Evolutionary conservation across 169 alveolate species (phyloP).

Genomic region (Babesia ovata): DNA sequence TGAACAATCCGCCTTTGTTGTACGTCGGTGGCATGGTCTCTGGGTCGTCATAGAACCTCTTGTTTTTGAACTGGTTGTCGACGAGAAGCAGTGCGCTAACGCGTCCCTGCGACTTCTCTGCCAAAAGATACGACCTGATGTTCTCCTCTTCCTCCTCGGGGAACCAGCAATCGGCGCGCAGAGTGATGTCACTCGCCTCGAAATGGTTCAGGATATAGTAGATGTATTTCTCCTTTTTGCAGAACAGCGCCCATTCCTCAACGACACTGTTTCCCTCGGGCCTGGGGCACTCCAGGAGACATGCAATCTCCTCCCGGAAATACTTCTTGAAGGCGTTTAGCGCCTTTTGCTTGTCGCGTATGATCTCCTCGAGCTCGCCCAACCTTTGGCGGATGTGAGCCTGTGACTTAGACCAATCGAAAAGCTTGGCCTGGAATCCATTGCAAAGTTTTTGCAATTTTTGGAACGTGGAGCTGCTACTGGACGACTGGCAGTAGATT

Average conservation of each 20-base stretch:
- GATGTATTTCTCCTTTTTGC: constrained; percentile 92
- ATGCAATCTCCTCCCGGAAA: constrained; percentile 83
- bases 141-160: constrained; percentile 90
- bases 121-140: constrained; percentile 79
- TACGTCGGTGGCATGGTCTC: constrained; percentile 93
- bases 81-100: constrained; percentile 84
- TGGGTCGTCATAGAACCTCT: constrained; percentile 72
- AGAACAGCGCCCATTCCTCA: constrained; percentile 92
- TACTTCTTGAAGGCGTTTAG: constrained; percentile 87
- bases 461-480: constrained; percentile 84
- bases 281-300: constrained; percentile 81
- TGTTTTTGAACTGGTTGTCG: constrained; percentile 67
- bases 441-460: constrained; percentile 90
- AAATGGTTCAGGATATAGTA: constrained; percentile 90
- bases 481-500: constrained; percentile 89
- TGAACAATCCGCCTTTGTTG: constrained; percentile 91
- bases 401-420: constrained; percentile 85
- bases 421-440: constrained; percentile 87
- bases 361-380: constrained; percentile 76
- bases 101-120: constrained; percentile 75
- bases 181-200: constrained; percentile 90
- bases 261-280: constrained; percentile 87
- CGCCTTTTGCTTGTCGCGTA: constrained; percentile 87
- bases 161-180: constrained; percentile 96
- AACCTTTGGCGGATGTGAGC: constrained; percentile 72